Evolutionary conservation across 306 rosid genomes (phyloP).

Genomic region (Astragalus membranaceus): DNA sequence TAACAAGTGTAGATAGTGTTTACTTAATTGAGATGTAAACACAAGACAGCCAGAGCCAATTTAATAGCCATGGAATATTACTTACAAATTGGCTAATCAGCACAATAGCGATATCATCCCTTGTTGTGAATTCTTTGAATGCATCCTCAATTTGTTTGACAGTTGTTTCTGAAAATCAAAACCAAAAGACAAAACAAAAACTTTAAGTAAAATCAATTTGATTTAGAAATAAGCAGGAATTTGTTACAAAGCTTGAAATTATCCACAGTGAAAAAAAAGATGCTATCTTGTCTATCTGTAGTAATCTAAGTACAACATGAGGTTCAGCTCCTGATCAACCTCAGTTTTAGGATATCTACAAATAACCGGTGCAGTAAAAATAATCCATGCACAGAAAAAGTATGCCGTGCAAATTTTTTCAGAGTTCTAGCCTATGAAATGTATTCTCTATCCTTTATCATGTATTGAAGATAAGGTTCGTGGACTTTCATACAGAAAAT

Average conservation of each 20-base stretch:
- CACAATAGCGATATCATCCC: constrained; percentile 81
- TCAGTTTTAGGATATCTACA: background rate
- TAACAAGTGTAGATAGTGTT: constrained; percentile 7
- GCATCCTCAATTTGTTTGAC: constrained; percentile 93
- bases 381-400: background rate
- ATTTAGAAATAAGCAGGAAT: background rate
- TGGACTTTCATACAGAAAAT: background rate
- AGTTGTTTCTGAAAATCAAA: constrained; percentile 60
- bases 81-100: constrained; percentile 96
- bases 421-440: constrained; percentile 8
- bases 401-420: background rate
- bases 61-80: constrained; percentile 18
- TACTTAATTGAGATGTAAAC: background rate
- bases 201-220: constrained; percentile 14
- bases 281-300: background rate
- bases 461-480: background rate
- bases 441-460: background rate
- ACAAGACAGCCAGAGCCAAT: background rate
- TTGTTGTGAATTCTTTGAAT: constrained; percentile 80
- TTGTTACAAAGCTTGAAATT: background rate
- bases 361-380: background rate
- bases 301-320: background rate
- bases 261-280: background rate
- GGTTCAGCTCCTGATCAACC: constrained; percentile 1
- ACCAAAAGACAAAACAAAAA: constrained; percentile 4